Base-by-base conservation (phyloP, 2,329 filamentous ascomycete genomes). In the Clarireedia paspali region DNA sequence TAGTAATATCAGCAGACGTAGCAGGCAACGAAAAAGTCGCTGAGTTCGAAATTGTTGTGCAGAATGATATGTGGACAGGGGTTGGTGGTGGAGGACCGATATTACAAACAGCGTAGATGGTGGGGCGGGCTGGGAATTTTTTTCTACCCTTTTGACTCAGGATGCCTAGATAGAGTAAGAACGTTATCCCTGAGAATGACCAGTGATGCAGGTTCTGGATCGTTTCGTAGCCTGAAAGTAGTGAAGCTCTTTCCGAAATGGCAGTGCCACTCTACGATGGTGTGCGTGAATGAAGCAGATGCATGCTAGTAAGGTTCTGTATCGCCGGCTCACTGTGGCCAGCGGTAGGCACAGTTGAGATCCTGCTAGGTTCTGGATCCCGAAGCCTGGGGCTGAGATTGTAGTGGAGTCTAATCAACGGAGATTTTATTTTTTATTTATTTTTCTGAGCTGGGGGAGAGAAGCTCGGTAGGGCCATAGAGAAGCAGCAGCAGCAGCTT, bases 191-290 rank as follows among this genome's bases (percentile, higher is more conserved):
- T 15, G 23, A 27, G 45, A 30, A 40, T 50, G 30, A 15, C 38
- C 23, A 26, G 20, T 50, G 27, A 38, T 46, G 27, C 39, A 45
- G 14, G 27, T 4, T 36, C 15, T 24, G 27, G 15, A 45, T 47
- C 39, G 45, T 44, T 39, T 45, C n/a, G 6, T 45, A n/a, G 26
- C 44, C 39, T 14, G 36, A 42, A 34, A 34, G 17, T 23, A 50
- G 59, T 50, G 56, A 58, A 55, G 4, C 56, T 61, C 55, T 45
- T 46, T 62, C 60, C 62, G 59, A 64, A 57, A 63, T 65, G 51
- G 52, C 59, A 64, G 64, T 63, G 62, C 60, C 61, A 65, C 59
- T 55, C 57, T 59, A 57, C 58, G 58, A 51, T 58, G 45, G 60
- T 58, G 39, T 57, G 58, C 54, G 56, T 56, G 59, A 59, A 55